Conservation (phyloP, 2,329 filamentous ascomycete species). For the Pseudogymnoascus sp. region DNA sequence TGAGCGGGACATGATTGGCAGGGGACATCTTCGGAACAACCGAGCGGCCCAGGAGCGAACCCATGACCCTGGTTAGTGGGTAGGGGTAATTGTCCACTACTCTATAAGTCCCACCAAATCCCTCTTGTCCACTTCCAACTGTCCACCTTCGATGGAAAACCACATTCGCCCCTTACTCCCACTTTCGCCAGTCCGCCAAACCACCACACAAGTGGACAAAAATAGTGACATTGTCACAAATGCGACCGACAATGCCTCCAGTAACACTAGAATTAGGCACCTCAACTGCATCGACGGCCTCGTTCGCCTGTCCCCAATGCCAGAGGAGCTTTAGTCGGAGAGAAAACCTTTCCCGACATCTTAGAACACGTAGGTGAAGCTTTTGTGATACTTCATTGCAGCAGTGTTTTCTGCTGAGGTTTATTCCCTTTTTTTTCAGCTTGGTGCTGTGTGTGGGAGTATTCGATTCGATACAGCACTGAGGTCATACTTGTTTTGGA, state of each 20-base stretch:
- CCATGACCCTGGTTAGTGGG: not conserved
- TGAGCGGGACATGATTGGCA: not conserved
- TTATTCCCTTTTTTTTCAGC: conserved; percentile 4
- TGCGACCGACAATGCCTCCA: not conserved
- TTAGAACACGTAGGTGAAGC: conserved; percentile 19
- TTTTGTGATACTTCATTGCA: not conserved
- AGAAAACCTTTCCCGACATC: conserved; percentile 23
- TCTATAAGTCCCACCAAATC: not conserved
- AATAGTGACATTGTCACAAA: not conserved
- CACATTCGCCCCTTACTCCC: not conserved
- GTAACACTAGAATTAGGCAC: not conserved
- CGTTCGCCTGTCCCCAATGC: conserved; percentile 18
- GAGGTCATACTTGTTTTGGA: not conserved
- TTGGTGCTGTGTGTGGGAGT: conserved; percentile 14
- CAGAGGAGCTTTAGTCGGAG: conserved; percentile 20
- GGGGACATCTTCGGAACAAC: not conserved
- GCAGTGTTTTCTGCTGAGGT: not conserved
- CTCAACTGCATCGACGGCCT: not conserved
- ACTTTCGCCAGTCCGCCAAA: not conserved
- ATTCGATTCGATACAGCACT: not conserved
- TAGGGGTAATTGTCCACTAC: not conserved
- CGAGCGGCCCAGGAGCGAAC: not conserved
- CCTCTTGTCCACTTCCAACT: not conserved
- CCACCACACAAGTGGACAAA: not conserved
- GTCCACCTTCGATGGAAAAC: not conserved